Base-by-base conservation (phyloP, 768 basidiomycete species). In the Russula olivacea region DNA sequence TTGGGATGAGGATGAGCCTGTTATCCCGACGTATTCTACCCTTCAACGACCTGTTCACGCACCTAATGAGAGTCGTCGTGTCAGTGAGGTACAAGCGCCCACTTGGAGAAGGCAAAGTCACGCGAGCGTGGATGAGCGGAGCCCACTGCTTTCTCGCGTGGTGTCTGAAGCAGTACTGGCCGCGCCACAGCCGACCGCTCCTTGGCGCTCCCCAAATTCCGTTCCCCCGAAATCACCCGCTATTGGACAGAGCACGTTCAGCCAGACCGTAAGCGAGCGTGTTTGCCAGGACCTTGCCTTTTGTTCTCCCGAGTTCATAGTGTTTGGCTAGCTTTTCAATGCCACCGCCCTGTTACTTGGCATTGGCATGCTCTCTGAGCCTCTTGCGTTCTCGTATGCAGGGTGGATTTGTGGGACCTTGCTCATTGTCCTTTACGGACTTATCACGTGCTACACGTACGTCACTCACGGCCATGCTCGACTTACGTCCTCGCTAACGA, bases 331-430 rank as follows among this genome's bases (percentile, higher is more conserved):
- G 92, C 74, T 96, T n/a, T 93, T 93, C 74, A 95, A 95, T 69
- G 87, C 87, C 11, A 89, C 87, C 36, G 91, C 91, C 15, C 89
- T 94, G 38, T 76, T 96, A 12, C 78, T 93, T 21, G 93, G 93
- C 7, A 87, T 95, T 65, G 93, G 93, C 4, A 87, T 96, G 79
- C 80, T 95, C 19, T 91, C 91, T 14, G 87, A 92, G 71, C 92
- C 93, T 0, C 78, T 97, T 28, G 95, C 95, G 0, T 96, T 97
- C 69, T 85, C 93, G 1, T 92, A 91, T 69, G 83, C 92, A 2
- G 96, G 95, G 3, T 98, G 95, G 95, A 75, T 87, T 19, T 77
- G 80, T 41, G 95, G 96, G 0, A 87, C 86, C 0, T 8, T 81
- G 28, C 76, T 98, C 17, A 83, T 96, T 61, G 71, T 91, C 12